Evolutionary conservation across 495 filamentous ascomycete species (phyloP).

Genomic region (Podospora didyma): DNA sequence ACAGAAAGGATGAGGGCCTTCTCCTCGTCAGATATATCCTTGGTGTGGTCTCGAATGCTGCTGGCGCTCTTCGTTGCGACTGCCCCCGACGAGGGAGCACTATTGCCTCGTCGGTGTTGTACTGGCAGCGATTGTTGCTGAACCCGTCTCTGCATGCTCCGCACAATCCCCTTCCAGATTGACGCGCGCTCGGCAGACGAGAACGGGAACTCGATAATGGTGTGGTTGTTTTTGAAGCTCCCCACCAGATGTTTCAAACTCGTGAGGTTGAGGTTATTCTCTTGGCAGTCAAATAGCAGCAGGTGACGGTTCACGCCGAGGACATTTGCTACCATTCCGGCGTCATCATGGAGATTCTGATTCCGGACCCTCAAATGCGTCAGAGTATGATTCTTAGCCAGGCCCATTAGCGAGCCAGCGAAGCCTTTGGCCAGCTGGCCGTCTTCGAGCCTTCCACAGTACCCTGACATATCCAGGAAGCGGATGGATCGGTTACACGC

Average conservation of each 20-base stretch:
- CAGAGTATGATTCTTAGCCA: constrained; percentile 72
- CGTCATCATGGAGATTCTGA: constrained; percentile 43
- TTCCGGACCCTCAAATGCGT: constrained; percentile 72
- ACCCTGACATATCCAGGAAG: constrained; percentile 83
- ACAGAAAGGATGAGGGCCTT: constrained; percentile 10
- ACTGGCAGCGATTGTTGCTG: background rate
- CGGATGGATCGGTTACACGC: constrained; percentile 71
- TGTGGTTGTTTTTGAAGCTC: constrained; percentile 21
- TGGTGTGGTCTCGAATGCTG: background rate
- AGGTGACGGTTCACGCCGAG: constrained; percentile 27
- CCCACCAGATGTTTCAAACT: constrained; percentile 29
- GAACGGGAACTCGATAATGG: constrained; percentile 27
- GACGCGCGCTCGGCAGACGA: constrained; percentile 11
- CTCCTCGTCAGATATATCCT: constrained; percentile 6
- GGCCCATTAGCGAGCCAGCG: constrained; percentile 68
- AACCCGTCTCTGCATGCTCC: constrained; percentile 13
- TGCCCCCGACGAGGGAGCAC: background rate
- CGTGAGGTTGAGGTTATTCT: constrained; percentile 40
- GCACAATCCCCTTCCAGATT: constrained; percentile 23
- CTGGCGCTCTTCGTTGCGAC: background rate
- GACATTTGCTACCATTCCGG: constrained; percentile 47
- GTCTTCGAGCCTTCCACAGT: constrained; percentile 82
- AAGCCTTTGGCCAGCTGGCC: constrained; percentile 80
- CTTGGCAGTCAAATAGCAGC: constrained; percentile 34
- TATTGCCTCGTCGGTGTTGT: background rate